Conservation (phyloP, 495 filamentous ascomycete genomes). For the Talaromyces borbonicus region DNA sequence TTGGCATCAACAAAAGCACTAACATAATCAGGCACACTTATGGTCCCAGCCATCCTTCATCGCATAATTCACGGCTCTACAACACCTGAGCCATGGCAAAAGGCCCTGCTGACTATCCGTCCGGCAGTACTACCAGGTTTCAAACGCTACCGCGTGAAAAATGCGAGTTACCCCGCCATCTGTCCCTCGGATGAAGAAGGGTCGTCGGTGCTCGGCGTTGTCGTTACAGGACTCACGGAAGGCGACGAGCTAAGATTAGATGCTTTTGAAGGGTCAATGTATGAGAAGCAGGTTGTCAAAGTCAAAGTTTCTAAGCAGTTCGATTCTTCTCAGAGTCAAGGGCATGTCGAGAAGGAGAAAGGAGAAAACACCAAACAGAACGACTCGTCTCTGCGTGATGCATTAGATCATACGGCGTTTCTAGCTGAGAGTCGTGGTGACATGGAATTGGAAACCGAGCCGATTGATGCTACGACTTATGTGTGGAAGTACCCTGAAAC, state of each 20-base stretch:
- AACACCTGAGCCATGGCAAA: constrained; percentile 39
- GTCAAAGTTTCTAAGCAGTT: constrained; percentile 45
- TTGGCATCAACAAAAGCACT: constrained; percentile 10
- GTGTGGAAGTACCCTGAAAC: constrained; percentile 46
- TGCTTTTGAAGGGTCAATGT: constrained; percentile 71
- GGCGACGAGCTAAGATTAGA: constrained; percentile 71
- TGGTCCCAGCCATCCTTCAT: constrained; percentile 74
- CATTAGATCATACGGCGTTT: constrained; percentile 16
- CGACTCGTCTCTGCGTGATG: constrained; percentile 17
- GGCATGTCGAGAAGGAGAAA: constrained; percentile 6
- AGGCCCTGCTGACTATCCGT: constrained; percentile 47
- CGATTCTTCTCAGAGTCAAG: constrained; percentile 15
- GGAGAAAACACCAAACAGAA: constrained; percentile 8
- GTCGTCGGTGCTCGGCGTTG: constrained; percentile 62
- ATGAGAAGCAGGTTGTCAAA: constrained; percentile 51
- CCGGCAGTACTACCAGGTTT: constrained; percentile 69
- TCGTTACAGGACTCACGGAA: constrained; percentile 68
- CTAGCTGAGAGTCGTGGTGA: constrained; percentile 16
- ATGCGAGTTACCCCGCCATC: constrained; percentile 82
- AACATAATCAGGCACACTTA: constrained; percentile 51
- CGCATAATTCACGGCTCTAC: constrained; percentile 64
- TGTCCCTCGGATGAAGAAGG: constrained; percentile 20
- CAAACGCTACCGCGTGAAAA: constrained; percentile 55
- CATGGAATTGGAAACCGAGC: constrained; percentile 29
- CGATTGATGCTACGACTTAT: constrained; percentile 65